phyloP scores from a whole-genome alignment of 768 basidiomycete species.

The Strobilomyces echinocephalus region DNA sequence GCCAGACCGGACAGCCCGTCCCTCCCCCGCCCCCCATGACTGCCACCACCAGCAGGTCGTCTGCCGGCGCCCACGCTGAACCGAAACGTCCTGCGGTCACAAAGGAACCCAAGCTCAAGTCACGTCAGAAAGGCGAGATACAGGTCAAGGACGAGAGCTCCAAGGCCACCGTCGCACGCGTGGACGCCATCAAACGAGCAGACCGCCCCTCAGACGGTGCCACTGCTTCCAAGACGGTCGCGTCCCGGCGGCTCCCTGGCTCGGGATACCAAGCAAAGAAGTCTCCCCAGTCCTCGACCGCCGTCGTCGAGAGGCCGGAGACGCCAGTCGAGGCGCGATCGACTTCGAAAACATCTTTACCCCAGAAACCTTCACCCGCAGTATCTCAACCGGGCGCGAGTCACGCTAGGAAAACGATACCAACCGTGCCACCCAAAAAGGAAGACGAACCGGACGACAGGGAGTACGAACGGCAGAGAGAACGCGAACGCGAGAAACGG shows the following conservation, averaged over 20 bases:
- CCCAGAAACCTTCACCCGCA: conserved; percentile 32
- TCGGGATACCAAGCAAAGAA: conserved; percentile 44
- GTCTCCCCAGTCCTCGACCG: conserved; percentile 20
- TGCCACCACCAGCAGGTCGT: conserved; percentile 18
- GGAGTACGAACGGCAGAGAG: conserved; percentile 22
- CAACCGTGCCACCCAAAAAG: conserved; percentile 19
- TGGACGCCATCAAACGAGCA: conserved; percentile 28
- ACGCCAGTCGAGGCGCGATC: conserved; percentile 27
- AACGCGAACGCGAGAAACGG: conserved; percentile 24
- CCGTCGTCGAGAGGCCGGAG: conserved; percentile 22
- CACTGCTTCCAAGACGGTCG: conserved; percentile 16
- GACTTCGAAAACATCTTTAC: conserved; percentile 26
- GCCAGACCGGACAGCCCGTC: conserved; percentile 15
- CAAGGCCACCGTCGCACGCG: conserved; percentile 27
- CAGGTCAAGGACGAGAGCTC: conserved; percentile 35
- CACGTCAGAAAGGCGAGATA: conserved; percentile 35
- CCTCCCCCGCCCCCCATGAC: conserved; percentile 16
- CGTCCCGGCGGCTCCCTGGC: conserved; percentile 39
- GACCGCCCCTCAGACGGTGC: conserved; percentile 17
- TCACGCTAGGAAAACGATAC: conserved; percentile 29
- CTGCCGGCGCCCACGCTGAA: conserved; percentile 26
- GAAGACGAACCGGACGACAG: conserved; percentile 28
- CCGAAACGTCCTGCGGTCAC: conserved; percentile 43
- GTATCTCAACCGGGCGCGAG: conserved; percentile 20
- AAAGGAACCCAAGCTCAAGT: conserved; percentile 43